Evolutionary conservation across 1,139 yeast species (phyloP), one percentile per base, ranked within the genome.

Genomic region (Blastobotrys illinoisensis): DNA sequence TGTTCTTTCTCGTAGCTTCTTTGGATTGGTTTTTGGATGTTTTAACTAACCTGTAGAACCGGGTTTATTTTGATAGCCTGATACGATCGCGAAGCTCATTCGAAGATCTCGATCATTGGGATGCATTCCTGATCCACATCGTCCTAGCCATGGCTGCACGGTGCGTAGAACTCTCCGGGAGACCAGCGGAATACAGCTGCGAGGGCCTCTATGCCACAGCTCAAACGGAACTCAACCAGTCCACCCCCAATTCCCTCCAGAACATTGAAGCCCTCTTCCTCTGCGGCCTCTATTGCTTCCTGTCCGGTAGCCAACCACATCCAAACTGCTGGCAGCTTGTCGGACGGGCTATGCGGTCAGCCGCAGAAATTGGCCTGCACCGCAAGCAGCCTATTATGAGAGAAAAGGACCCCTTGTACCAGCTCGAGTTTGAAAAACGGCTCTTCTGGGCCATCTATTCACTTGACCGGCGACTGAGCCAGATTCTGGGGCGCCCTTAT

Each of bases 401-500:
- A 3, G 50, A 53, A 9, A 49, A 56, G 23, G 55, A 57, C 47
- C 50, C 58, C 2, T 52, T 47, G 26, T 19, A 24, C 23, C 44
- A 56, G 40, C 54, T 58, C 47, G 64, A 62, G 51, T 56, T 60
- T 48, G 55, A 59, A 5, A 62, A 62, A 49, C 56, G 64, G 13
- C 53, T 60, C 7, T 62, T 62, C 45, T 62, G 64, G 64, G 53
- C 60, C 11, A 58, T 59, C 1, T 62, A 62, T 28, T 50, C 58
- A 5, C 40, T 61, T 18, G 64, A 62, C 47, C 56, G 64, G 18
- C 51, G 57, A 20, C 54, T 60, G 9, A 55, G 60, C 9, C 49
- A 54, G 4, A 54, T 55, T 6, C 52, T 61, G 16, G 65, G 65
- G 2, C 56, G 65, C 19, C 67, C 68, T 43, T 60, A 58, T 36